phyloP scores from a whole-genome alignment of 2,329 filamentous ascomycete genomes.

The Fonsecaea multimorphosa region DNA sequence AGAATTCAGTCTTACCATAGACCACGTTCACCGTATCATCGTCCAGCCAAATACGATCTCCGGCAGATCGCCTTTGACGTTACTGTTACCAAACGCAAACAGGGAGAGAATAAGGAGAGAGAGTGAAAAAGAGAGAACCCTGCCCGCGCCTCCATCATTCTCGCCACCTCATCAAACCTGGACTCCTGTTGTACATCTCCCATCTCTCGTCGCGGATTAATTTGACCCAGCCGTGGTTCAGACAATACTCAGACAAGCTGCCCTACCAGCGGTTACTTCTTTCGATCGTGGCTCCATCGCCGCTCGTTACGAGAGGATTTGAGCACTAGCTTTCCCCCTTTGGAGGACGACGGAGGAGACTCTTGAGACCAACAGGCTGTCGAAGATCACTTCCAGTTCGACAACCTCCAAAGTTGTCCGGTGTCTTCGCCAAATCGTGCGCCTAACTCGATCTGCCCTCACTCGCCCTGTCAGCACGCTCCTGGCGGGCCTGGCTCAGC shows the following conservation, averaged over 20 bases:
- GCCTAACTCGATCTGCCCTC: slow-evolving; percentile 31
- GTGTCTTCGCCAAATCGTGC: slow-evolving; percentile 26
- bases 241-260: slow-evolving; percentile 9
- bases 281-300: slow-evolving; percentile 3
- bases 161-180: slow-evolving; percentile 11
- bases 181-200: slow-evolving; percentile 6
- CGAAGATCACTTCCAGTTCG: slow-evolving; percentile 29
- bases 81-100: slow-evolving; percentile 11
- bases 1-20: slow-evolving; percentile 11
- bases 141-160: slow-evolving; percentile 10
- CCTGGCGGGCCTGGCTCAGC: slow-evolving; percentile 24
- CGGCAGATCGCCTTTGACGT: slow-evolving; percentile 13
- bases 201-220: slow-evolving; percentile 2
- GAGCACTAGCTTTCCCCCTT: slow-evolving; percentile 12
- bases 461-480: slow-evolving; percentile 30
- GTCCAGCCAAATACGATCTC: not conserved
- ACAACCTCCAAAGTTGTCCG: slow-evolving; percentile 21
- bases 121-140: not conserved
- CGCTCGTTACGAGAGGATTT: slow-evolving; percentile 8
- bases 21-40: not conserved
- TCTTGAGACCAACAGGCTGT: slow-evolving; percentile 27
- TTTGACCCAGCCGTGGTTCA: slow-evolving; percentile 3
- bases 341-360: slow-evolving; percentile 10
- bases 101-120: not conserved
- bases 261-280: slow-evolving; percentile 1